A percentile compares a stretch with the other conserved stretches of the same genome.
These are phyloP conservation scores for Fusarium veterinarium DNA, from an alignment of 2,329 filamentous ascomycete species.

Conservation along the genomic window DNA sequence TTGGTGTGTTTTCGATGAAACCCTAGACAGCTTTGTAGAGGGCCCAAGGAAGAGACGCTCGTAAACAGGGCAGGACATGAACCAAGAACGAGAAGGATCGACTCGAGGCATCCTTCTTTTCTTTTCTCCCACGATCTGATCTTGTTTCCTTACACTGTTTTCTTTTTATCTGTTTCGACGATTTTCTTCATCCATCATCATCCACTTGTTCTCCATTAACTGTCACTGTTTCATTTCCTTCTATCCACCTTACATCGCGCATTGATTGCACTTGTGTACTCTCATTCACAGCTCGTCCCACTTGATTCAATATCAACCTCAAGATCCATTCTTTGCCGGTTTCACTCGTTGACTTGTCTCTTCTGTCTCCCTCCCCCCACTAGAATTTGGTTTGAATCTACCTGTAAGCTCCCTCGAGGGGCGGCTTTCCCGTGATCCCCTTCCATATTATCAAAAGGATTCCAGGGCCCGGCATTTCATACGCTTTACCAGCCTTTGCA, in stretches of 20 bases:
- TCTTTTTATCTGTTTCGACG: not conserved
- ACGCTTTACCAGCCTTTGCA: conserved; percentile 32
- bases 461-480: conserved; percentile 35
- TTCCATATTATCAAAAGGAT: conserved; percentile 35
- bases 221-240: not conserved
- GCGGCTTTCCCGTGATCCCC: conserved; percentile 24
- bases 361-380: conserved; percentile 34
- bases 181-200: not conserved
- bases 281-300: conserved; percentile 17
- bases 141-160: conserved; percentile 12
- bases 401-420: conserved; percentile 37
- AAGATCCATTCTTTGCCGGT: conserved; percentile 28
- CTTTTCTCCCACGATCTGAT: conserved; percentile 1
- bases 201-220: conserved; percentile 3
- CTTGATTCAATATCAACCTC: conserved; percentile 18
- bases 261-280: conserved; percentile 10
- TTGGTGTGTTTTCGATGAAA: conserved; percentile 28
- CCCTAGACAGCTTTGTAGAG: conserved; percentile 4
- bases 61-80: conserved; percentile 19
- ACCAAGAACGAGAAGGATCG: conserved; percentile 20
- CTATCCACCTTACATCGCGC: not conserved
- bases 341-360: conserved; percentile 25
- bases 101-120: conserved; percentile 32
- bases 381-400: not conserved
- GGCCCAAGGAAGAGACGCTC: not conserved